Evolutionary conservation across 192 early-diverging fungal genomes (phyloP).

Genomic region (Coemansia umbellata): DNA sequence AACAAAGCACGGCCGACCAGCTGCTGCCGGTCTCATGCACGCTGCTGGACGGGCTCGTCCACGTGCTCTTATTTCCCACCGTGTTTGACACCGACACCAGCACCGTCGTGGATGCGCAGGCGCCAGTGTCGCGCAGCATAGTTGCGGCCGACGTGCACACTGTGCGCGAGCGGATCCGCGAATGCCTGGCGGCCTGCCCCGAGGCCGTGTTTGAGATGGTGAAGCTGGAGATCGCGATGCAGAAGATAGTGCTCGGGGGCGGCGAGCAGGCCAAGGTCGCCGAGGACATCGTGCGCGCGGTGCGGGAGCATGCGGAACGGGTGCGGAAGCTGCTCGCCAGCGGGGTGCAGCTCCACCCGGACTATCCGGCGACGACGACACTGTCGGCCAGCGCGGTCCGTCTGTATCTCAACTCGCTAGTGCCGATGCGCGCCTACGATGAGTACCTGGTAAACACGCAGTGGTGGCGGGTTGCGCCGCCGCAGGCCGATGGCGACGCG

Average conservation of each 20-base stretch:
- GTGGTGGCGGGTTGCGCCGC: conserved; percentile 35
- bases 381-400: conserved; percentile 52
- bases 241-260: conserved; percentile 41
- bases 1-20: not conserved
- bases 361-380: conserved; percentile 41
- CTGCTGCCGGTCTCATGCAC: conserved; percentile 7
- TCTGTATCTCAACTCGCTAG: conserved; percentile 49
- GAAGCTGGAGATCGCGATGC: conserved; percentile 46
- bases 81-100: conserved; percentile 60
- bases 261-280: conserved; percentile 52
- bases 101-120: not conserved
- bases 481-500: not conserved
- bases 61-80: conserved; percentile 69
- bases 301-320: conserved; percentile 28
- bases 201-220: conserved; percentile 49
- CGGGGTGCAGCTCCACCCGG: conserved; percentile 33
- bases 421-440: conserved; percentile 49
- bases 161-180: conserved; percentile 37
- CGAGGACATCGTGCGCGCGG: conserved; percentile 28
- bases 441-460: conserved; percentile 51
- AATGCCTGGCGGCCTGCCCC: conserved; percentile 36
- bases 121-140: not conserved
- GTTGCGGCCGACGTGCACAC: conserved; percentile 12
- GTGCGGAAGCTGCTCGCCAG: conserved; percentile 13
- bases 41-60: conserved; percentile 51